phyloP scores from a whole-genome alignment of 1,284 basidiomycete species.

The Naganishia cerealis region DNA sequence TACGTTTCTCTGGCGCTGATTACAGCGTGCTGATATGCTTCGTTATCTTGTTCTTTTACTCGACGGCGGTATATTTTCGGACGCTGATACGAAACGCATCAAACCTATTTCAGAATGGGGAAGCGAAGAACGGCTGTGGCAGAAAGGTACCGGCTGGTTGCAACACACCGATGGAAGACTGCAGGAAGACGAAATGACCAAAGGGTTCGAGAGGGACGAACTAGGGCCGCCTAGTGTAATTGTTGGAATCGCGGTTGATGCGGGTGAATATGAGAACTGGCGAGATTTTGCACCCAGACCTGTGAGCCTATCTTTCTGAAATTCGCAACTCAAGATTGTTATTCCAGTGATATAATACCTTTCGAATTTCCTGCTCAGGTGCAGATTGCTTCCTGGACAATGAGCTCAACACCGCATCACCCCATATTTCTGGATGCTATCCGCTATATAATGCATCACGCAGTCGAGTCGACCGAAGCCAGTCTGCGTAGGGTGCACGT shows the following conservation, averaged over 20 bases:
- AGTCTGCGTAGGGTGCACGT: conserved; percentile 35
- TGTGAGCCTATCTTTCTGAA: conserved; percentile 45
- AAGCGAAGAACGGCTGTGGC: conserved; percentile 38
- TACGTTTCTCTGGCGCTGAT: background rate
- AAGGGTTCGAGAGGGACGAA: too few relatives aligned
- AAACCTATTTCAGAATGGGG: conserved; percentile 48
- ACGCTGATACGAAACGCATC: conserved; percentile 52
- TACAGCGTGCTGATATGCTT: conserved; percentile 45
- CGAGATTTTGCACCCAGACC: conserved; percentile 51
- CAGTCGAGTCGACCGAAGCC: conserved; percentile 45
- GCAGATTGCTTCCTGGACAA: conserved; percentile 55
- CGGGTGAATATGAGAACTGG: conserved; percentile 52
- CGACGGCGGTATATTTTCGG: conserved; percentile 52
- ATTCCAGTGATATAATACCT: background rate
- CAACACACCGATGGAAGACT: conserved; percentile 31
- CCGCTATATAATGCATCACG: conserved; percentile 38
- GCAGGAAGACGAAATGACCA: background rate
- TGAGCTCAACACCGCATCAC: conserved; percentile 38
- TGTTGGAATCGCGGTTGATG: conserved; percentile 54
- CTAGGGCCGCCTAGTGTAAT: conserved; percentile 44
- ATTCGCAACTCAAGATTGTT: background rate
- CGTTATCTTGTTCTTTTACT: conserved; percentile 50
- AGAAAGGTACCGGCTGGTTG: conserved; percentile 46
- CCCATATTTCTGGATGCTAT: conserved; percentile 36
- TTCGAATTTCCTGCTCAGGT: conserved; percentile 38